Evolutionary conservation across 495 filamentous ascomycete genomes (phyloP), one percentile per base, ranked within the genome.

Genomic region (Wilcoxina mikolae): DNA sequence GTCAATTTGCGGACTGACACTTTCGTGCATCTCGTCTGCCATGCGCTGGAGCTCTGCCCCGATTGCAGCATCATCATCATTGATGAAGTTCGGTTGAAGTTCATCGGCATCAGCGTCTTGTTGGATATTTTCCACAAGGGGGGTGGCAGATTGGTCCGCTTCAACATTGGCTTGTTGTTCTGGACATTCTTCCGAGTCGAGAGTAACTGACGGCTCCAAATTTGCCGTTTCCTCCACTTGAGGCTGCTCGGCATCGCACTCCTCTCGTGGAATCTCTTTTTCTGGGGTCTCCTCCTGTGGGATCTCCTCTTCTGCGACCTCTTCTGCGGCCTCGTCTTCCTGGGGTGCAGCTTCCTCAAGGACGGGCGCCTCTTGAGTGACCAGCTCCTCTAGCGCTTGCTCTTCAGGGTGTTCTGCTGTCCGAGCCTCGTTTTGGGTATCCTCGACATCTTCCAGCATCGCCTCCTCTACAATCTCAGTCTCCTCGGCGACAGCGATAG

Each of bases 291-390:
- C 43, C 43, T 20, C 43, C 43, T 18, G 1, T 22, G 17, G 17
- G 47, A 12, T 15, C 12, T 17, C 55, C 50, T 55, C 17, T 20
- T 53, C 51, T 39, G 23, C 51, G 33, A 11, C 29, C 20, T 39
- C 31, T 10, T 12, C 15, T 24, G n/a, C 43, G 11, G 23, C 43
- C 11, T 46, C 43, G 43, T 11, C 22, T 51, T 51, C 29, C 15
- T 15, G n/a, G 12, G 15, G 15, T 17, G n/a, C 12, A 10, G 26
- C 47, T 10, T 28, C 22, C n/a, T 17, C 29, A 28, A 18, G 11
- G 17, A 18, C 43, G n/a, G 17, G 5, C 23, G 43, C n/a, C 18
- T 20, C 43, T 46, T 25, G n/a, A n/a, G n/a, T 18, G 17, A 46
- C 43, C 18, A 9, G 7, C 43, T 38, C 47, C 47, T 50, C 17